Percentiles rank a stretch among this genome's conserved stretches.
phyloP scores from a whole-genome alignment of 1,139 yeast species.

The Protomyces macrosporus region DNA sequence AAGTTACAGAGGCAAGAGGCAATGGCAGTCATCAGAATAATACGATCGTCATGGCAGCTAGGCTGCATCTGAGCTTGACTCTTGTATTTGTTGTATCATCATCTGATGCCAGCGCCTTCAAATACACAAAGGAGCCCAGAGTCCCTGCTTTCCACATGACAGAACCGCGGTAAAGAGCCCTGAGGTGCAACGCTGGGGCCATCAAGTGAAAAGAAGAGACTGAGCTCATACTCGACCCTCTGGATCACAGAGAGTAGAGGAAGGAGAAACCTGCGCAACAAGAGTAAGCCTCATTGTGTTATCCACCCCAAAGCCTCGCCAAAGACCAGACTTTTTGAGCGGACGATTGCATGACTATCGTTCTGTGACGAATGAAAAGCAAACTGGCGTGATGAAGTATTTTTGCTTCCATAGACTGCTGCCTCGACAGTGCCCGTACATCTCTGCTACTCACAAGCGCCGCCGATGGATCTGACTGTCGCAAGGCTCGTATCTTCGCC shows the following conservation, averaged over 20 bases:
- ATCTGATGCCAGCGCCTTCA: not conserved
- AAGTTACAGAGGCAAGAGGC: not conserved
- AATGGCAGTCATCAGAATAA: not conserved
- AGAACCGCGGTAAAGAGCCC: no score
- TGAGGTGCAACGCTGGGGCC: not conserved
- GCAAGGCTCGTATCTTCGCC: constrained; percentile 1
- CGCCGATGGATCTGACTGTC: no score
- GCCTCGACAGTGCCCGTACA: no score
- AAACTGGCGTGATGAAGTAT: no score
- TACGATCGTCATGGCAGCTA: not conserved
- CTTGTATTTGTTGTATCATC: not conserved
- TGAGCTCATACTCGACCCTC: not conserved
- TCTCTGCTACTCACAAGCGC: no score
- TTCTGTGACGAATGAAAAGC: not conserved
- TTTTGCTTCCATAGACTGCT: no score
- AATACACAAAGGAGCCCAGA: no score
- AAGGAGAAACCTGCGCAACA: not conserved
- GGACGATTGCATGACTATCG: not conserved
- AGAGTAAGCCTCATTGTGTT: constrained; percentile 1
- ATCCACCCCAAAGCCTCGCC: not conserved
- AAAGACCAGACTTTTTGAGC: not conserved
- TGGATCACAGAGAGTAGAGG: not conserved
- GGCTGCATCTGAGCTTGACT: constrained; percentile 1
- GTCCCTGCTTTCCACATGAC: no score
- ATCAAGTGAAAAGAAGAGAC: not conserved